These are phyloP conservation scores for Tuber umbilicatum DNA, from an alignment of 495 filamentous ascomycete genomes.

Conservation along the genomic window DNA sequence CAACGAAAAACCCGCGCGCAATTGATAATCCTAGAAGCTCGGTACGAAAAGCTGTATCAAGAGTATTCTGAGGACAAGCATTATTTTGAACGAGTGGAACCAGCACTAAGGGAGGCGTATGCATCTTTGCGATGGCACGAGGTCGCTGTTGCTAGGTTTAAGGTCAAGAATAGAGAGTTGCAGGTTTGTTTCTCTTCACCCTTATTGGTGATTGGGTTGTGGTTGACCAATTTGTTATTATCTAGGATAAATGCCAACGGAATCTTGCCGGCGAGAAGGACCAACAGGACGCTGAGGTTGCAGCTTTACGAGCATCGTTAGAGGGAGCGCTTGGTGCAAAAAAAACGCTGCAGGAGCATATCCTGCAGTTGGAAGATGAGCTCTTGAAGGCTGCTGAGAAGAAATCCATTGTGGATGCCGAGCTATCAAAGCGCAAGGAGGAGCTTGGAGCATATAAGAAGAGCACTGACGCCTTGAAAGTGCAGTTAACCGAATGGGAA, in stretches of 20 bases:
- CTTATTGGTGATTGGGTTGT: neutral
- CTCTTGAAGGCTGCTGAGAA: conserved; percentile 32
- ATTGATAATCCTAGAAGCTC: conserved; percentile 30
- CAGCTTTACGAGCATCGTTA: conserved; percentile 53
- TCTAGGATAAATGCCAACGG: conserved; percentile 16
- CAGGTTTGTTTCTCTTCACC: neutral
- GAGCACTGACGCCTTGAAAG: conserved; percentile 12
- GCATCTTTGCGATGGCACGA: conserved; percentile 19
- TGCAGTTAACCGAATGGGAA: conserved; percentile 21
- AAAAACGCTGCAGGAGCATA: conserved; percentile 52
- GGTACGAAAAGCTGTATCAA: conserved; percentile 23
- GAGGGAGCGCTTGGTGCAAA: conserved; percentile 67
- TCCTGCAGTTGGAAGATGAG: conserved; percentile 47
- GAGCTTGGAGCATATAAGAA: conserved; percentile 22
- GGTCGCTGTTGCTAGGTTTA: neutral
- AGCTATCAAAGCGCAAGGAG: conserved; percentile 30
- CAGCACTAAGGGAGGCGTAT: conserved; percentile 35
- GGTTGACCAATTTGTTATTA: neutral
- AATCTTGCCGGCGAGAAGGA: conserved; percentile 7
- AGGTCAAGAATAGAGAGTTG: conserved; percentile 10
- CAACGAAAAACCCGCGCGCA: conserved; percentile 25
- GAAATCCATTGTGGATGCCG: conserved; percentile 18
- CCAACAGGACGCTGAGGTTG: conserved; percentile 36
- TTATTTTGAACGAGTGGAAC: conserved; percentile 42
- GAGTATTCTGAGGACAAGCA: conserved; percentile 13